A percentile compares a stretch with the other conserved stretches of the same genome.
Evolutionary conservation across 805 yeast species (phyloP).

Genomic region (Ogataea methylovora): DNA sequence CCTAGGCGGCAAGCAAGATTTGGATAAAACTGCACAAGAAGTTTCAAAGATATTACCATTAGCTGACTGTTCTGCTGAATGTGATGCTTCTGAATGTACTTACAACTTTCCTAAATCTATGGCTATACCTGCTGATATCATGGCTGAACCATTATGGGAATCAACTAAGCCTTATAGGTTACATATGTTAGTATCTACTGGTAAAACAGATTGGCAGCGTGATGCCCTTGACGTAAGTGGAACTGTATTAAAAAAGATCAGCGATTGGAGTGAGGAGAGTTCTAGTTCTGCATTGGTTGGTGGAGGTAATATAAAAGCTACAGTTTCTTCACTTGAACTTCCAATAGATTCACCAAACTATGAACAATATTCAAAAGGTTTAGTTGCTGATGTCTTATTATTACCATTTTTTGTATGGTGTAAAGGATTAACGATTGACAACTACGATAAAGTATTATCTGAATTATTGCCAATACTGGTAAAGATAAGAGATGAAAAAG

Average conservation of each 20-base stretch:
- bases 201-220: slow-evolving; percentile 77
- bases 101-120: slow-evolving; percentile 45
- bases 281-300: slow-evolving; percentile 15
- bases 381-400: slow-evolving; percentile 52
- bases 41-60: slow-evolving; percentile 31
- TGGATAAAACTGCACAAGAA: slow-evolving; percentile 18
- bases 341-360: slow-evolving; percentile 38
- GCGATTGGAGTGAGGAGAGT: slow-evolving; percentile 15
- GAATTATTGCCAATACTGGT: slow-evolving; percentile 36
- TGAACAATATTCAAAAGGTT: slow-evolving; percentile 32
- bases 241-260: slow-evolving; percentile 18
- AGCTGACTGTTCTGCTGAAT: slow-evolving; percentile 44
- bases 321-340: slow-evolving; percentile 41
- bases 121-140: slow-evolving; percentile 28
- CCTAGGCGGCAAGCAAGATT: background rate
- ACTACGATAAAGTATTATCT: slow-evolving; percentile 37
- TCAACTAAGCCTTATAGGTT: slow-evolving; percentile 61
- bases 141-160: slow-evolving; percentile 47
- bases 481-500: slow-evolving; percentile 11
- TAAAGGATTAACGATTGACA: slow-evolving; percentile 34
- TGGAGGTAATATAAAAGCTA: slow-evolving; percentile 38
- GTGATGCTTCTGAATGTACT: slow-evolving; percentile 32
- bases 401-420: slow-evolving; percentile 75
- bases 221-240: slow-evolving; percentile 47
- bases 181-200: slow-evolving; percentile 79